Evolutionary conservation across 2,329 filamentous ascomycete genomes (phyloP), one percentile per base, ranked within the genome.

Genomic region (Botrytis aclada): DNA sequence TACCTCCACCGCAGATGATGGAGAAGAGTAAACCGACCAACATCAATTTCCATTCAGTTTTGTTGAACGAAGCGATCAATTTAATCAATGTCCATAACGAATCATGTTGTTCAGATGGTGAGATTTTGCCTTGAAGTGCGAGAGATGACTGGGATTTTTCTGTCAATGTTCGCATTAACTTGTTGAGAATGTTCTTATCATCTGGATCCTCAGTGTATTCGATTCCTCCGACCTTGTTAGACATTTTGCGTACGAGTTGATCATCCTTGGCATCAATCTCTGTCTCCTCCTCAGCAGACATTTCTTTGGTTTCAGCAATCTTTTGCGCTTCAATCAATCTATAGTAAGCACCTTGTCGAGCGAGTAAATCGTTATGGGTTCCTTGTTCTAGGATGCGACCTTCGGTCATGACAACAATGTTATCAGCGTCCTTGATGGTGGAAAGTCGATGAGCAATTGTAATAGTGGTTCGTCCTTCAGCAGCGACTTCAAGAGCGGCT

Each of bases 391-490:
- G 87, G 74, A 99, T 97, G n/a, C 86, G 84, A 20, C 96, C 96
- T 74, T 90, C 84, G 7, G 90, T 88, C 91, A 99, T 95, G 75
- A 98, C 95, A 20, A 98, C 93, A 77, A 99, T 99, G 79, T 97
- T 98, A 82, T 98, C 92, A 0, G 95, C 95, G 75, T 94, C 91
- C 82, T 90, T 94, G 84, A 99, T 97, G 9, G 96, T 99, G 0
- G 94, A 97, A 14, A 99, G 86, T 77, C 95, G 91, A 84, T 99
- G 96, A 61, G 96, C 96, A 82, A 99, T 98, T 10, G 95, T 93
- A 78, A 98, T 97, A 3, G 96, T 98, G 0, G 96, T 99, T 71
- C 96, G 89, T 37, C 95, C 95, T 75, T 92, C 87, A 1, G 94
- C 88, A 39, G 95, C 96, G 67, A 89, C 92, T 78, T 98, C 95